Evolutionary conservation across 2,329 filamentous ascomycete species (phyloP), one percentile per base, ranked within the genome.

Genomic region (Talaromyces sp.): DNA sequence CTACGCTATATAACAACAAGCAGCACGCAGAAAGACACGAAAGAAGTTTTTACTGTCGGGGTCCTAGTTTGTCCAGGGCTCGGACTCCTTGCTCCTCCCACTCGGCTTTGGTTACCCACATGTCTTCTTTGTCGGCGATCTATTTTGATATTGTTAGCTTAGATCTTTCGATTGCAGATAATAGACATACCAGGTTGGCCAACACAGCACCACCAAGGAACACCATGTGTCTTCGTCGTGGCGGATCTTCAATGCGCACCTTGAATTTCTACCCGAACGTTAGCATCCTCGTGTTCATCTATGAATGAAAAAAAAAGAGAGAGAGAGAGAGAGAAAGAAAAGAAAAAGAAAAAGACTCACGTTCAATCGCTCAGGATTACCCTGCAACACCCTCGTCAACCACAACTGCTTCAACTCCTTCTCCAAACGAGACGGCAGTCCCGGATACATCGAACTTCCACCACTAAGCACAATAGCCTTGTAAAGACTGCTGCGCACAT

Each of bases 331-430:
- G n/a, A n/a, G n/a, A n/a, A n/a, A n/a, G n/a, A n/a, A n/a, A n/a
- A n/a, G n/a, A n/a, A n/a, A n/a, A n/a, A 61, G 36, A 9, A 17
- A 41, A 21, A 43, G 31, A 59, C 81, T 65, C 73, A 85, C 83
- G 69, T 85, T 90, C 70, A 99, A 76, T 65, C 94, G 85, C 77
- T 97, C 93, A 0, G 94, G 93, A 75, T 99, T 91, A 60, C 93
- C 92, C 60, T 87, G 84, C 66, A 99, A 80, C 43, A 97, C 91
- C 64, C 88, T 87, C 56, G 93, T 97, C 64, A 99, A 84, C 94
- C 94, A 99, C 67, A 99, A 79, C 80, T 99, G 94, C 82, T 99
- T 99, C 67, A 99, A 79, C 77, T 99, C 94, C 83, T 99, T 99
- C 79, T 99, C 94, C 75, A 99, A 78, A 63, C 94, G 84, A 61